phyloP scores from a whole-genome alignment of 495 filamentous ascomycete genomes.

The Tricharina praecox region DNA sequence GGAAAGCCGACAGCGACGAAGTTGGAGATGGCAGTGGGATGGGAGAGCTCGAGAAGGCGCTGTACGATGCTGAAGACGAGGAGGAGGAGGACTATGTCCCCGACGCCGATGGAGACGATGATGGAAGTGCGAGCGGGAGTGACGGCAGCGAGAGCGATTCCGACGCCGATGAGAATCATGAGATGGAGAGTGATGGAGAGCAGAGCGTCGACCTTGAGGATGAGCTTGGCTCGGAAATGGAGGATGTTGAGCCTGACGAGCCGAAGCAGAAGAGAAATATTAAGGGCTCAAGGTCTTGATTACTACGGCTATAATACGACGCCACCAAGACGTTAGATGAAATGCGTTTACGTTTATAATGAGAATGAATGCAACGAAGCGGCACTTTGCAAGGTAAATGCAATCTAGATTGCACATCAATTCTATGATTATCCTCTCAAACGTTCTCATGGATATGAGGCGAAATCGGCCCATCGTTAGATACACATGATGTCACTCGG shows the following conservation, averaged over 20 bases:
- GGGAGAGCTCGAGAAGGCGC: slow-evolving; percentile 48
- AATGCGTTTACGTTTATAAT: too few relatives aligned
- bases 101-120: slow-evolving; percentile 56
- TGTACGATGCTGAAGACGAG: slow-evolving; percentile 63
- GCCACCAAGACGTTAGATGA: too few relatives aligned
- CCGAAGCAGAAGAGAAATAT: slow-evolving; percentile 18
- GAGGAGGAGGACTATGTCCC: slow-evolving; percentile 83
- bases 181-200: slow-evolving; percentile 33
- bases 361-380: too few relatives aligned
- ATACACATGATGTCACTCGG: too few relatives aligned
- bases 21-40: slow-evolving; percentile 32
- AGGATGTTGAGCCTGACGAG: slow-evolving; percentile 22
- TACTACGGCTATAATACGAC: too few relatives aligned
- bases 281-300: too few relatives aligned
- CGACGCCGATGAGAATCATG: slow-evolving; percentile 34
- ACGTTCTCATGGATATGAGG: too few relatives aligned
- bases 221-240: slow-evolving; percentile 26
- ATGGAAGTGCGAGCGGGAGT: slow-evolving; percentile 40
- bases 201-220: slow-evolving; percentile 23
- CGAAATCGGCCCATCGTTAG: too few relatives aligned
- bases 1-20: slow-evolving; percentile 36
- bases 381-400: too few relatives aligned
- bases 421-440: too few relatives aligned
- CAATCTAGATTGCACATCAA: too few relatives aligned
- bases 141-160: slow-evolving; percentile 33